phyloP scores from a whole-genome alignment of 176 grass and related monocot species.

The Musa itinerans region DNA sequence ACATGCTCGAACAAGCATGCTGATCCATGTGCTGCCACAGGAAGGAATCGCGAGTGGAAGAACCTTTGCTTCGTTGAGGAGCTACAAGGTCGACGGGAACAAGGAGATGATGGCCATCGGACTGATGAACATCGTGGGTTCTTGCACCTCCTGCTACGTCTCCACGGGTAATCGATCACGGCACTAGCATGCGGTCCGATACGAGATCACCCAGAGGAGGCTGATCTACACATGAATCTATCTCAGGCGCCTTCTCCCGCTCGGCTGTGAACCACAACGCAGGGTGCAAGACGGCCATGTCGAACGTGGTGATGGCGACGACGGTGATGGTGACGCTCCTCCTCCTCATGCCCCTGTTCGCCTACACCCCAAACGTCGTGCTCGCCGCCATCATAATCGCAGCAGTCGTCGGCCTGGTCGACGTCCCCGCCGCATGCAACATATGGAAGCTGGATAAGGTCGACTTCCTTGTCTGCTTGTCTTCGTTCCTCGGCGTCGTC shows the following conservation, averaged over 20 bases:
- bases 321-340: slow-evolving; percentile 88
- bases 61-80: slow-evolving; percentile 79
- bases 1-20: no score
- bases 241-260: slow-evolving; percentile 68
- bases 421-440: slow-evolving; percentile 49
- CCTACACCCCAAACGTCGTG: slow-evolving; percentile 80
- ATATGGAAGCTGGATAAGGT: slow-evolving; percentile 99
- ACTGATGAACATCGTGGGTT: slow-evolving; percentile 93
- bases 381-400: slow-evolving; percentile 81
- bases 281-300: slow-evolving; percentile 90
- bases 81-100: slow-evolving; percentile 93
- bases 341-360: slow-evolving; percentile 87
- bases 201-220: no score
- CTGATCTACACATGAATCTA: not conserved
- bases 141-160: slow-evolving; percentile 95
- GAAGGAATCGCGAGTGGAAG: slow-evolving; percentile 91
- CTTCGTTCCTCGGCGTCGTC: slow-evolving; percentile 78
- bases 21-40: slow-evolving; percentile 15
- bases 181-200: no score
- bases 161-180: slow-evolving; percentile 46
- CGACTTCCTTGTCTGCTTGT: slow-evolving; percentile 81
- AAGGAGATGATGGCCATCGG: slow-evolving; percentile 99
- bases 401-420: slow-evolving; percentile 71
- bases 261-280: slow-evolving; percentile 96
- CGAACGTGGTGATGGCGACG: slow-evolving; percentile 80